Evolutionary conservation across 1,139 yeast genomes (phyloP).

Genomic region (Entelexis paramagnoliae): DNA sequence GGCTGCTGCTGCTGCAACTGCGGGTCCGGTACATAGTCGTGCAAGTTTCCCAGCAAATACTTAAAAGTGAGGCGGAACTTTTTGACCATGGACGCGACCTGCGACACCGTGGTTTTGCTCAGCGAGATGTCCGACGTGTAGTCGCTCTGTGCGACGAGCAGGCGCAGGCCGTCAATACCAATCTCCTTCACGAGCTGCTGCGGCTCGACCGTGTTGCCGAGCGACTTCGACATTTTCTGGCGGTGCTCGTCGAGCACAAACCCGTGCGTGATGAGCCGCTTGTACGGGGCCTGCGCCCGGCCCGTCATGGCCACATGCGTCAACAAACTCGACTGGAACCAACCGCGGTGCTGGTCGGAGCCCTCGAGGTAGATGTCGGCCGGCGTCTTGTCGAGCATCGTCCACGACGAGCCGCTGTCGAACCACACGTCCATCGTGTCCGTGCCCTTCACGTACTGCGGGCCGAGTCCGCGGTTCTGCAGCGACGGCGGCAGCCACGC

Average conservation of each 20-base stretch:
- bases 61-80: constrained; percentile 75
- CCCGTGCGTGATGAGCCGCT: constrained; percentile 78
- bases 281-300: constrained; percentile 49
- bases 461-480: constrained; percentile 30
- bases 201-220: constrained; percentile 76
- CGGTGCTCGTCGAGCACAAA: constrained; percentile 80
- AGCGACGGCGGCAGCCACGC: constrained; percentile 60
- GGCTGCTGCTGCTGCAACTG: too few relatives aligned
- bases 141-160: constrained; percentile 86
- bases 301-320: constrained; percentile 52
- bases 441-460: constrained; percentile 48
- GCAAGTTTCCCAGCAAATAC: constrained; percentile 68
- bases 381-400: constrained; percentile 41
- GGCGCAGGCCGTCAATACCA: constrained; percentile 84
- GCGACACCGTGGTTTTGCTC: constrained; percentile 59
- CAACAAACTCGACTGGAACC: constrained; percentile 92
- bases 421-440: constrained; percentile 99
- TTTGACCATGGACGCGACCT: constrained; percentile 70
- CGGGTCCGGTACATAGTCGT: constrained; percentile 30
- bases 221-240: constrained; percentile 84
- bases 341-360: constrained; percentile 94
- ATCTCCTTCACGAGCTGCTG: constrained; percentile 39
- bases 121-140: constrained; percentile 71
- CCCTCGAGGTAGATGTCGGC: constrained; percentile 89
- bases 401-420: constrained; percentile 95